These are phyloP conservation scores for Kodamaea sp. DNA, from an alignment of 1,139 yeast genomes.

Conservation along the genomic window DNA sequence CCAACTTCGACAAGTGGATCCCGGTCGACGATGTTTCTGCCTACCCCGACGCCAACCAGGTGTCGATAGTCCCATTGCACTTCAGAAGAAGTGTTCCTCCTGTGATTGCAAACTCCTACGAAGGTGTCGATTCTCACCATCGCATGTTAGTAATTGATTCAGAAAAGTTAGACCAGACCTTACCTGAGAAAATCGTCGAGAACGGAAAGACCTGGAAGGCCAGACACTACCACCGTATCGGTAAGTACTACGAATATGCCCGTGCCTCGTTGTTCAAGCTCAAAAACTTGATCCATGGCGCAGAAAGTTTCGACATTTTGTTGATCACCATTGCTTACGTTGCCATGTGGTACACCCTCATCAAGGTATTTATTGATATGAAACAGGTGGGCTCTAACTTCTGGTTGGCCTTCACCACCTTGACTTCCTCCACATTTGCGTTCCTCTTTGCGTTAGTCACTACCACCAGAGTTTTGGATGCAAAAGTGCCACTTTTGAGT, in stretches of 20 bases:
- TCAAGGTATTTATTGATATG: conserved; percentile 81
- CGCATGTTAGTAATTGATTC: conserved; percentile 45
- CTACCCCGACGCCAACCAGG: conserved; percentile 44
- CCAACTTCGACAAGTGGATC: conserved; percentile 46
- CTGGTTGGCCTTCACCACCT: conserved; percentile 85
- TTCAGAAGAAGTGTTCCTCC: conserved; percentile 44
- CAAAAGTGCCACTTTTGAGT: conserved; percentile 69
- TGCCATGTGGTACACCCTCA: conserved; percentile 87
- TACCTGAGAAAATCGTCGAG: conserved; percentile 32
- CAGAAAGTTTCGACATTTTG: conserved; percentile 85
- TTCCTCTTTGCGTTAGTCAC: conserved; percentile 79
- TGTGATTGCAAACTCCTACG: conserved; percentile 36
- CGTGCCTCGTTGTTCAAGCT: conserved; percentile 48
- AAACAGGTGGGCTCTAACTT: conserved; percentile 77
- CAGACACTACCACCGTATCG: conserved; percentile 63
- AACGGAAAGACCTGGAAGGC: conserved; percentile 63
- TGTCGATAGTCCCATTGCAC: conserved; percentile 55
- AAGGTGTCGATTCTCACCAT: conserved; percentile 36
- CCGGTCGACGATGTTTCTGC: conserved; percentile 25
- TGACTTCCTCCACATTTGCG: conserved; percentile 82
- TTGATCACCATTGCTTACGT: conserved; percentile 80
- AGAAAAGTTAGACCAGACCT: conserved; percentile 33
- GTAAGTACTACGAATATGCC: conserved; percentile 65
- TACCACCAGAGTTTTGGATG: conserved; percentile 54
- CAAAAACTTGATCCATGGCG: conserved; percentile 60